phyloP scores from a whole-genome alignment of 2,329 filamentous ascomycete genomes.

The Ilyonectria robusta region DNA sequence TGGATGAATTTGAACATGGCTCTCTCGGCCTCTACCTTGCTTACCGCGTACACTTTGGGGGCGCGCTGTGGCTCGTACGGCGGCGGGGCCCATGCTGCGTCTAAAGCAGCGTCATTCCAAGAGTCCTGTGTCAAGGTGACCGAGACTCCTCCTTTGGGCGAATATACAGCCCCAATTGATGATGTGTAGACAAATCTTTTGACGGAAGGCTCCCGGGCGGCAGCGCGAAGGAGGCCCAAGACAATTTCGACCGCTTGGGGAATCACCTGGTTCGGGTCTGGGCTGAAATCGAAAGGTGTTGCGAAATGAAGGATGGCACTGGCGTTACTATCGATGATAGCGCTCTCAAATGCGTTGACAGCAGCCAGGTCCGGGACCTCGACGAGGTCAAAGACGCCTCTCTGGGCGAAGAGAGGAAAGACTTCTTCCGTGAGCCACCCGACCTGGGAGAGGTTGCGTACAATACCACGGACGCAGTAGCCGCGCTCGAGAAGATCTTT shows the following conservation, averaged over 20 bases:
- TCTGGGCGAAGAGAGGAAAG: conserved; percentile 11
- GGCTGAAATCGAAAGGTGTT: conserved; percentile 3
- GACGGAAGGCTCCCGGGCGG: conserved; percentile 7
- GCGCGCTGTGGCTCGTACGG: conserved; percentile 16
- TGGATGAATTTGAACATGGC: conserved; percentile 12
- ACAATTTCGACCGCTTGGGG: background rate
- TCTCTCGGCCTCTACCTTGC: conserved; percentile 15
- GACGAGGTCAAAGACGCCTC: background rate
- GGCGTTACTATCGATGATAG: conserved; percentile 10
- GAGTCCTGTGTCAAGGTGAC: conserved; percentile 17
- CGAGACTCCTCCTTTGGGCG: background rate
- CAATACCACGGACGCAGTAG: conserved; percentile 14
- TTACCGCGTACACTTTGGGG: conserved; percentile 1
- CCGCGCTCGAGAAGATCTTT: conserved; percentile 7
- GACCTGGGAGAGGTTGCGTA: conserved; percentile 13
- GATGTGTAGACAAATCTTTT: conserved; percentile 11
- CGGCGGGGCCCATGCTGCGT: conserved; percentile 7
- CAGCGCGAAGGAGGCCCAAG: conserved; percentile 2
- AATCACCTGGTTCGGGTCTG: conserved; percentile 11
- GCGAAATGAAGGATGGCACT: conserved; percentile 17
- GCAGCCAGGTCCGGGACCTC: conserved; percentile 1
- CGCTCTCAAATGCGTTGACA: background rate
- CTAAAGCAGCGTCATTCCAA: conserved; percentile 12
- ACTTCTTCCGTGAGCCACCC: conserved; percentile 11
- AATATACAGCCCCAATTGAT: background rate